Evolutionary conservation across 192 early-diverging fungal genomes (phyloP), one percentile per base, ranked within the genome.

Genomic region (Phycomyces blakesleeanus): DNA sequence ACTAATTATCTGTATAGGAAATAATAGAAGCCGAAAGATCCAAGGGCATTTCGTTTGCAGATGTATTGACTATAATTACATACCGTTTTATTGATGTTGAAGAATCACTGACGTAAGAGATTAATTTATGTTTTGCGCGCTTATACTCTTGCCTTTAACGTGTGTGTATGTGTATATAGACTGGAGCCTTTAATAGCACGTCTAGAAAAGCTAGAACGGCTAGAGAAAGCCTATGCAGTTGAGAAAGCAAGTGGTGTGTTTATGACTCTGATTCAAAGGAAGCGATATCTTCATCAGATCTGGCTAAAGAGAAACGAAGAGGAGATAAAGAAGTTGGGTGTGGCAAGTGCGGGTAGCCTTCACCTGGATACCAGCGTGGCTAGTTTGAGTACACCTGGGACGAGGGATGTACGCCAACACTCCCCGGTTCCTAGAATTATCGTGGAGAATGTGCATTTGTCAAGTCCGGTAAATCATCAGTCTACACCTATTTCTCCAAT

Each of bases 231-330:
- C 22, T 73, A 73, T 38, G 60, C 66, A 29, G 40, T 66, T n/a
- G 50, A 73, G 57, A 73, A 73, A 58, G 71, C 66, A 12, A 49
- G 60, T 15, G 71, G 71, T 0, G 60, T 67, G 14, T 73, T 73
- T 37, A 37, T 73, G 55, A 62, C 71, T 10, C 34, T 67, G 11
- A 51, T 67, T 1, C 54, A 73, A 39, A 40, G 64, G 25, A 67
- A 66, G 21, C 64, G 65, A 2, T 73, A 67, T 55, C 26, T 73
- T 0, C 64, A 55, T 16, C 55, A 63, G 9, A 22, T 73, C 38
- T 73, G 71, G 71, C 59, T 59, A 10, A 73, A 73, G 22, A 40
- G 55, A 15, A 66, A 73, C n/a, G 65, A 73, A 59, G 55, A 73
- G 15, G 71, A 73, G 51, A 61, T 67, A 15, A 57, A 51, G 9